Evolutionary conservation across 2,329 filamentous ascomycete species (phyloP).

Genomic region (Alternaria conjuncta): DNA sequence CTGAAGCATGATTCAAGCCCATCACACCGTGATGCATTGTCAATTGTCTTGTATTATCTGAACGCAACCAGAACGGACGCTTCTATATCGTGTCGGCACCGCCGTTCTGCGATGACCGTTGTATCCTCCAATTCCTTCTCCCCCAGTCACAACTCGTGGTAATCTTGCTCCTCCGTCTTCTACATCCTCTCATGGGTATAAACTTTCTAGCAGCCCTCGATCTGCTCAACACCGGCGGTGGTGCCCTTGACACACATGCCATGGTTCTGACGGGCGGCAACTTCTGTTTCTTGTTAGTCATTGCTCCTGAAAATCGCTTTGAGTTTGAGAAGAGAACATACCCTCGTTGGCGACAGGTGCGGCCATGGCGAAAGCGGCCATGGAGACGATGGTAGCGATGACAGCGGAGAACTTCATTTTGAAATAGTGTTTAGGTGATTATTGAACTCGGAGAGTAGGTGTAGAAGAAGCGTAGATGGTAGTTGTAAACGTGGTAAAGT

Average conservation of each 20-base stretch:
- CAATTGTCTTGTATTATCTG: not conserved
- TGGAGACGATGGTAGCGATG: constrained; percentile 42
- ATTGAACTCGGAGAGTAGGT: not conserved
- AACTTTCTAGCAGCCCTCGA: constrained; percentile 7
- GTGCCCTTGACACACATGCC: constrained; percentile 42
- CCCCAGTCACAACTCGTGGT: not conserved
- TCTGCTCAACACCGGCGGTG: constrained; percentile 2
- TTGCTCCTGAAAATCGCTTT: not conserved
- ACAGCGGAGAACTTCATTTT: constrained; percentile 48
- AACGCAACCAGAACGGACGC: not conserved
- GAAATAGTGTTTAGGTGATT: constrained; percentile 11
- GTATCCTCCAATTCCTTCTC: not conserved
- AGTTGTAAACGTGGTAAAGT: constrained; percentile 29
- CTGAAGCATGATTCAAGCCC: not conserved
- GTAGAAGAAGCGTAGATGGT: constrained; percentile 6
- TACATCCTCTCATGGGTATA: not conserved
- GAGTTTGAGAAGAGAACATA: constrained; percentile 8
- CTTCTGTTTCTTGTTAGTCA: constrained; percentile 27
- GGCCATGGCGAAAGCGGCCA: constrained; percentile 43
- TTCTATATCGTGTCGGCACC: not conserved
- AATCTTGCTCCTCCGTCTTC: not conserved
- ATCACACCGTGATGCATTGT: not conserved
- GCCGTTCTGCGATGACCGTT: not conserved
- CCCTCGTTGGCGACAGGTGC: constrained; percentile 37
- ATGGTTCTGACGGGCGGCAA: constrained; percentile 42